Conservation (phyloP, 2,329 filamentous ascomycete species). For the Chaetomium strumarium region DNA sequence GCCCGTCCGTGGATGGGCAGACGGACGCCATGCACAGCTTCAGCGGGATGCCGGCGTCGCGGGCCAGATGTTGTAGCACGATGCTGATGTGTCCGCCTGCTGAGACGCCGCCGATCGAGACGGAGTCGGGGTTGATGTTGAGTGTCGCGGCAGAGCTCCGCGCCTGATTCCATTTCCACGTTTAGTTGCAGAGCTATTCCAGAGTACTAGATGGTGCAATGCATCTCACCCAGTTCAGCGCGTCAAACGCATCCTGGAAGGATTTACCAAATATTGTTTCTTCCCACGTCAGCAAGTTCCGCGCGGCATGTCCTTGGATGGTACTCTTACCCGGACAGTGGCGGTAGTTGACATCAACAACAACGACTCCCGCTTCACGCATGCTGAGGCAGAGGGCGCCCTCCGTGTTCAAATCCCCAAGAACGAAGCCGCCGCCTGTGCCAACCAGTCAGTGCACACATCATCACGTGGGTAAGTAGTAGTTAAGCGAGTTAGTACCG, state of each 20-base stretch:
- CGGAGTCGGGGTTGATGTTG: conserved; percentile 30
- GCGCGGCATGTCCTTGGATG: not conserved
- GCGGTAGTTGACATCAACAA: conserved; percentile 37
- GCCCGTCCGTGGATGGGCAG: conserved; percentile 23
- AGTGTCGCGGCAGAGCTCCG: conserved; percentile 26
- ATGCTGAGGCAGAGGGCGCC: conserved; percentile 33
- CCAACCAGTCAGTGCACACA: not conserved
- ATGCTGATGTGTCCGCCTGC: conserved; percentile 33
- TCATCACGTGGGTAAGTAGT: not conserved
- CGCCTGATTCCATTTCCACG: conserved; percentile 17
- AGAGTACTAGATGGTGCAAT: not conserved
- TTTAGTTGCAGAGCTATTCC: not conserved
- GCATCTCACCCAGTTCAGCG: conserved; percentile 31
- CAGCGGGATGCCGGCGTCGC: conserved; percentile 33
- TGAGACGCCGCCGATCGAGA: conserved; percentile 36
- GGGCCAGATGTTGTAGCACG: conserved; percentile 33
- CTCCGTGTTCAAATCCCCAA: conserved; percentile 32
- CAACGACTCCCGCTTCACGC: conserved; percentile 33
- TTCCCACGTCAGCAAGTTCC: conserved; percentile 4
- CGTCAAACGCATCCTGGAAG: conserved; percentile 34
- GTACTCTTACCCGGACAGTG: conserved; percentile 33
- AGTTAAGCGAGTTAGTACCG: conserved; percentile 21
- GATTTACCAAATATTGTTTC: conserved; percentile 33
- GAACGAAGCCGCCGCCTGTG: conserved; percentile 34
- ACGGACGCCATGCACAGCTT: conserved; percentile 32